phyloP scores from a whole-genome alignment of 2,329 filamentous ascomycete species.

The Ascochyta koolunga region DNA sequence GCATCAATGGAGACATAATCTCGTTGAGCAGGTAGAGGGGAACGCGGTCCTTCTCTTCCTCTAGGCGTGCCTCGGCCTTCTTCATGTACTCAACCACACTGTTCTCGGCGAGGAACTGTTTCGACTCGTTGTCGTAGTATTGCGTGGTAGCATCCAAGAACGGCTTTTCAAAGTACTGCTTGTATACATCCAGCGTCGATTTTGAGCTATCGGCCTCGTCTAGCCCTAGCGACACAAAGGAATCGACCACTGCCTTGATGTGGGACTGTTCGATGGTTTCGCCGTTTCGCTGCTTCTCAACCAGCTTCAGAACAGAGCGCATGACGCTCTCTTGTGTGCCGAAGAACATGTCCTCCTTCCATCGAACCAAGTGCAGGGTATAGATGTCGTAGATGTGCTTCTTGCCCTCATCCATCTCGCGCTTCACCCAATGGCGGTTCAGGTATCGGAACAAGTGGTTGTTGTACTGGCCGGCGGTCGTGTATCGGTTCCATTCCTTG shows the following conservation, averaged over 20 bases:
- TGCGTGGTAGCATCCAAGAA: conserved; percentile 83
- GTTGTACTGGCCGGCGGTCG: conserved; percentile 93
- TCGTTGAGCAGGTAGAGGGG: conserved; percentile 89
- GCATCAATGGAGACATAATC: conserved; percentile 83
- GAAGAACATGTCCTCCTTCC: conserved; percentile 89
- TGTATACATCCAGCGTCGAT: conserved; percentile 93
- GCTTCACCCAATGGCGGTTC: conserved; percentile 98
- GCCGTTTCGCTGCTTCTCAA: conserved; percentile 95
- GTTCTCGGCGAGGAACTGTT: conserved; percentile 93
- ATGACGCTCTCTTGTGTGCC: conserved; percentile 87
- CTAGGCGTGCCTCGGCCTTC: conserved; percentile 88
- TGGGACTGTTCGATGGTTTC: conserved; percentile 97
- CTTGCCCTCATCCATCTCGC: conserved; percentile 98
- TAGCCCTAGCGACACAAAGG: conserved; percentile 89
- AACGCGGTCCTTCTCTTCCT: conserved; percentile 94
- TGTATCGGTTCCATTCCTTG: conserved; percentile 94
- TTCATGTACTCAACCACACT: conserved; percentile 99
- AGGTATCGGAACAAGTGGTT: conserved; percentile 96
- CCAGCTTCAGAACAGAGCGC: conserved; percentile 90
- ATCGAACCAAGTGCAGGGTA: conserved; percentile 92
- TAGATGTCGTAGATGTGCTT: conserved; percentile 99
- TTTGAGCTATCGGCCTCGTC: conserved; percentile 93
- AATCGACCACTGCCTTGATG: conserved; percentile 96
- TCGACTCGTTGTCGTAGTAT: conserved; percentile 92
- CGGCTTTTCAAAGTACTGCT: conserved; percentile 88